Base-by-base conservation (phyloP, 2,329 filamentous ascomycete species). In the Paraphaeosphaeria sporulosa region DNA sequence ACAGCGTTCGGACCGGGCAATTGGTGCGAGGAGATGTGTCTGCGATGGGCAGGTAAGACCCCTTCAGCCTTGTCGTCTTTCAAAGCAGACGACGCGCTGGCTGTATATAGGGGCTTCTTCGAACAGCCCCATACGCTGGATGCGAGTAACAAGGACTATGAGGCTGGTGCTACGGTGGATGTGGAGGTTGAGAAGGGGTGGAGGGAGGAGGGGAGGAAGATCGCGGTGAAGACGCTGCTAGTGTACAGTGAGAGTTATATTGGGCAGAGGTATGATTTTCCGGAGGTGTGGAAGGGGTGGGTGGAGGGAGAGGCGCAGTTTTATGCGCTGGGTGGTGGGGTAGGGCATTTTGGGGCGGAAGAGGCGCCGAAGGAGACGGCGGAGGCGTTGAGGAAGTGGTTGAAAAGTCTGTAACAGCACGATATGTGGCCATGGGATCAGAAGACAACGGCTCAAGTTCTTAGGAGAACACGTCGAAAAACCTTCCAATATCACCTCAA, bases 311-410 rank as follows among this genome's bases (percentile, higher is more conserved):
- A 83, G 19, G 79, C 82, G 17, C 80, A 83, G 0, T 82, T 85
- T 66, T 84, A 83, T 63, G 79, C 84, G 25, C 78, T 71, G 46
- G 74, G 69, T 6, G 74, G 85, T 36, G 80, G 84, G 5, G 80
- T 82, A 34, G 85, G 86, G 0, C 86, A 88, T 71, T 88, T 85
- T 67, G 79, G 86, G 17, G 81, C 84, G 0, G 86, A 88, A 64
- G 81, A 87, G 60, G 75, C 74, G 27, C 84, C 85, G 0, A 79
- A 81, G 12, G 80, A 80, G 2, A 75, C 85, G 25, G 72, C 83
- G 32, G 72, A 71, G 54, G 74, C 78, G 21, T 73, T 85, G 6
- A 54, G 60, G 9, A 74, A 76, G 6, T 57, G 76, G 70, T 32
- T 74, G 58, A 62, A 61, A 43, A 55, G 55, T 4, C 34, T 72